Percentiles rank a stretch among this genome's conserved stretches.
phyloP scores from a whole-genome alignment of 2,329 filamentous ascomycete genomes.

The Albifimbria verrucaria region DNA sequence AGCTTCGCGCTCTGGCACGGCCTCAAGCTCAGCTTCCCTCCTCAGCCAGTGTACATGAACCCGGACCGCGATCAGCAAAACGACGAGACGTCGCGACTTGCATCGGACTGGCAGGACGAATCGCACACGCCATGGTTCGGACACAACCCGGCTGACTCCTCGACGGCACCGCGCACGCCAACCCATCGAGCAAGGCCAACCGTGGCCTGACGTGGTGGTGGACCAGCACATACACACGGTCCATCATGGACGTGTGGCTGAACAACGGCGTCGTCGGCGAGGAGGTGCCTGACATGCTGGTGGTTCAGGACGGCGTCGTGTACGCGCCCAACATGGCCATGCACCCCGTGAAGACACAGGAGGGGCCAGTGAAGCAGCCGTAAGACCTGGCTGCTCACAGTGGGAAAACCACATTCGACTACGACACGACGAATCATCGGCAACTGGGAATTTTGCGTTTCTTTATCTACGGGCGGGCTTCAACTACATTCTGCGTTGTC shows the following conservation, averaged over 20 bases:
- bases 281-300: slow-evolving; percentile 23
- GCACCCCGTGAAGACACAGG: slow-evolving; percentile 31
- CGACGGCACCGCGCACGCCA: slow-evolving; percentile 21
- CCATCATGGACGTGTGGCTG: slow-evolving; percentile 30
- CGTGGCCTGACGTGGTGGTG: slow-evolving; percentile 27
- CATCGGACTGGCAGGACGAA: slow-evolving; percentile 1
- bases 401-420: too few species aligned
- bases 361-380: not conserved
- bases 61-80: not conserved
- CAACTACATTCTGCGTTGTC: too few species aligned
- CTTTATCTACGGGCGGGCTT: too few species aligned
- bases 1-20: slow-evolving; percentile 34
- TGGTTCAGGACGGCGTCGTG: slow-evolving; percentile 23
- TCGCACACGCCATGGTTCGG: slow-evolving; percentile 22
- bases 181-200: slow-evolving; percentile 19
- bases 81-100: not conserved
- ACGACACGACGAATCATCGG: not conserved
- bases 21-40: slow-evolving; percentile 33
- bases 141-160: slow-evolving; percentile 20
- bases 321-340: slow-evolving; percentile 32
- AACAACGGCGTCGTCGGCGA: slow-evolving; percentile 13
- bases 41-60: slow-evolving; percentile 30
- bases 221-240: slow-evolving; percentile 27
- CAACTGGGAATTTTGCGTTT: not conserved
- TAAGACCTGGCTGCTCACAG: not conserved